A percentile compares a stretch with the other conserved stretches of the same genome.
These are phyloP conservation scores for Nepenthes alata DNA, from an alignment of 179 eudicot genomes.

Conservation along the genomic window DNA sequence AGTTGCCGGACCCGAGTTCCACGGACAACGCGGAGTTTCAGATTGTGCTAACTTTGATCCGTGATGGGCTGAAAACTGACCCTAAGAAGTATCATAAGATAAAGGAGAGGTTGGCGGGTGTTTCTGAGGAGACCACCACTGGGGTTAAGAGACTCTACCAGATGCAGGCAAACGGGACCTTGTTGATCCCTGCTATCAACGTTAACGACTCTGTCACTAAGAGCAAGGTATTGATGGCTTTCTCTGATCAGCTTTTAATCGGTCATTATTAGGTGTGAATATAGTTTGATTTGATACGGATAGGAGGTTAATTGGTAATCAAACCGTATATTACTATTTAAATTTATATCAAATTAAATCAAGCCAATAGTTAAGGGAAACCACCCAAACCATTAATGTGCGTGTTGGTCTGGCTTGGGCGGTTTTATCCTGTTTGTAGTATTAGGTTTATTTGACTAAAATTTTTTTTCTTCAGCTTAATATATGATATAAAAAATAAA, in stretches of 20 bases:
- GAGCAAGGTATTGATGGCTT: conserved; percentile 26
- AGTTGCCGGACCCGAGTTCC: conserved; percentile 46
- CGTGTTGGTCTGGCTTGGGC: too few species aligned
- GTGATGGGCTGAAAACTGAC: conserved; percentile 38
- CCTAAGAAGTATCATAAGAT: conserved; percentile 44
- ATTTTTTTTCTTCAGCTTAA: too few species aligned
- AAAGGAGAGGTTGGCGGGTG: conserved; percentile 39
- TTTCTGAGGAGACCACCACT: conserved; percentile 45
- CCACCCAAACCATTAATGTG: too few species aligned
- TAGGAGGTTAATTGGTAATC: too few species aligned
- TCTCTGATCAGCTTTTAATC: not conserved
- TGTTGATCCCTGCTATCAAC: conserved; percentile 46
- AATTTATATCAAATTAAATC: too few species aligned
- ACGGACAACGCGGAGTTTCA: conserved; percentile 69
- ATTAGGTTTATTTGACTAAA: too few species aligned
- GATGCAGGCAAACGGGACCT: conserved; percentile 29
- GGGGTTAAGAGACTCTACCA: conserved; percentile 54
- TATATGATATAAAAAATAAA: too few species aligned
- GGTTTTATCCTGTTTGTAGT: too few species aligned
- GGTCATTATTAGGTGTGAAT: too few species aligned
- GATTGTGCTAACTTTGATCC: conserved; percentile 49
- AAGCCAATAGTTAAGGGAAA: too few species aligned
- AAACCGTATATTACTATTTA: too few species aligned
- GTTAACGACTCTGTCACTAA: conserved; percentile 49
- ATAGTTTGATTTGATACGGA: too few species aligned